A percentile compares a stretch with the other conserved stretches of the same genome.
phyloP scores from a whole-genome alignment of 2,329 filamentous ascomycete genomes.

The Penicillium sp. region DNA sequence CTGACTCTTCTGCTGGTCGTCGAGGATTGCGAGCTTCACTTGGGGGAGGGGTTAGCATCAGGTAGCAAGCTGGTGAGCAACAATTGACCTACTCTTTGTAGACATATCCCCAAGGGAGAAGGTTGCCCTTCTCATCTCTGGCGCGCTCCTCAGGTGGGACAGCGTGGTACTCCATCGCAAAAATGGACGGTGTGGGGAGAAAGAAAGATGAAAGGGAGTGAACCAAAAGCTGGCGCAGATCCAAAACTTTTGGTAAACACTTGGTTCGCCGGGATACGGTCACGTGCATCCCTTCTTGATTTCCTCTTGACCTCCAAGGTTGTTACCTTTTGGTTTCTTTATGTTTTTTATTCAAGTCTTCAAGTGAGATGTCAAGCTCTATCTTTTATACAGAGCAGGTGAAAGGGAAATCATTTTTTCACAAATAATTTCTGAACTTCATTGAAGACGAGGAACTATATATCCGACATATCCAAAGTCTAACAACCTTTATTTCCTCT shows the following conservation, averaged over 20 bases:
- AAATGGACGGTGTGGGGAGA: neutral
- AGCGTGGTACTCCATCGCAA: constrained; percentile 63
- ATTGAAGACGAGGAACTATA: no score
- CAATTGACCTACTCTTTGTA: constrained; percentile 58
- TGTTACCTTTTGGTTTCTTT: no score
- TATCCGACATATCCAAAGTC: no score
- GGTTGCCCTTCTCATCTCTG: constrained; percentile 59
- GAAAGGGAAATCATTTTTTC: no score
- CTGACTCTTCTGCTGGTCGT: constrained; percentile 59
- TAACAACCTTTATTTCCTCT: no score
- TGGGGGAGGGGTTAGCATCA: constrained; percentile 1
- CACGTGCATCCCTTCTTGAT: constrained; percentile 14
- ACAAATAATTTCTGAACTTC: no score
- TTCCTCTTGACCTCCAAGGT: no score
- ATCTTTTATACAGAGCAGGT: no score
- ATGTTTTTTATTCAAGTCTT: no score
- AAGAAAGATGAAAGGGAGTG: neutral
- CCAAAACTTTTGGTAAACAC: constrained; percentile 24
- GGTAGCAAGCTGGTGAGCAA: neutral
- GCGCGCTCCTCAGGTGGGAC: constrained; percentile 65
- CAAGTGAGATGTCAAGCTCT: no score
- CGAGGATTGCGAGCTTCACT: constrained; percentile 53
- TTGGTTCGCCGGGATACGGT: constrained; percentile 26
- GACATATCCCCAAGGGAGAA: constrained; percentile 64
- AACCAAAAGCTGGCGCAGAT: neutral